phyloP scores from a whole-genome alignment of 1,139 yeast genomes.

The Yarrowia galli region DNA sequence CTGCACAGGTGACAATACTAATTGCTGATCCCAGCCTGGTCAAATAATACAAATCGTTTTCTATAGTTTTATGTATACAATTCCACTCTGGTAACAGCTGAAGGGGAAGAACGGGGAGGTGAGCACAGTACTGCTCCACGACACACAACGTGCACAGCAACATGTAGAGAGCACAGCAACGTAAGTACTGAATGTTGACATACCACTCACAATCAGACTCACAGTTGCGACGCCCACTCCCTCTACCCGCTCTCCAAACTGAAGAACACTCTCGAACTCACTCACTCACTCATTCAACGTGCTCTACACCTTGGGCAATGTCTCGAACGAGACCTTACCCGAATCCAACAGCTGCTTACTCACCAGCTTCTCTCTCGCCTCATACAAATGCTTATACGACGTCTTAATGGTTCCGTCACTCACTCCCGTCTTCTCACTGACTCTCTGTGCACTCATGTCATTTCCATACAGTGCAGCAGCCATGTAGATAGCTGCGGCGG shows the following conservation, averaged over 20 bases:
- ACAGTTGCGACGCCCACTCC: no score
- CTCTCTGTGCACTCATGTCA: constrained; percentile 69
- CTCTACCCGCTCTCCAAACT: no score
- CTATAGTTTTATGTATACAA: not conserved
- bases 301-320: constrained; percentile 59
- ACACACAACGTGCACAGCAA: no score
- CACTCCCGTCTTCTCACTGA: constrained; percentile 95
- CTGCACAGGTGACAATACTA: no score
- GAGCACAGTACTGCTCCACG: no score
- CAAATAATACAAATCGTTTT: not conserved
- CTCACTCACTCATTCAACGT: not conserved
- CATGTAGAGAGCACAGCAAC: no score
- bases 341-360: constrained; percentile 79
- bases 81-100: no score
- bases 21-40: no score
- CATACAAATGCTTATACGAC: constrained; percentile 82
- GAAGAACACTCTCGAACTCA: no score
- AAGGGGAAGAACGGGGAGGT: no score
- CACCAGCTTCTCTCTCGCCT: constrained; percentile 71
- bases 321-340: constrained; percentile 66
- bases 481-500: constrained; percentile 96
- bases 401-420: constrained; percentile 98
- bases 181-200: no score
- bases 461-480: constrained; percentile 83
- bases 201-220: no score